Base-by-base conservation (phyloP, 1,284 basidiomycete genomes). In the Pulveroboletus sp. region DNA sequence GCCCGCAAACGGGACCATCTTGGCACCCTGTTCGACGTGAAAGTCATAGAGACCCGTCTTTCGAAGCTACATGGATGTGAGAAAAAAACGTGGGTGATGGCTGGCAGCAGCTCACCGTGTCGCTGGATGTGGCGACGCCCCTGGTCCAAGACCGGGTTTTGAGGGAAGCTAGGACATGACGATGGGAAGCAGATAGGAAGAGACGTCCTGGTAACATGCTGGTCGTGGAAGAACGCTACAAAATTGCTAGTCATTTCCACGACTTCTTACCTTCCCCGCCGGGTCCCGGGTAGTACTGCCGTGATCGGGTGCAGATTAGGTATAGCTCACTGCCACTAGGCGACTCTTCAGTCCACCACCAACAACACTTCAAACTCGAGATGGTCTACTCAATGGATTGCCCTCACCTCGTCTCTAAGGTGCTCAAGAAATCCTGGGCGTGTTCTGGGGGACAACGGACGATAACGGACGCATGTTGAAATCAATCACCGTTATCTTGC, bases 1-100 rank as follows among this genome's bases (percentile, higher is more conserved):
- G 6, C 96, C 96, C 2, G 93, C 95, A 71, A 98, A 99, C 0
- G 93, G 89, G 1, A 98, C 95, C 91, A 99, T 95, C 75, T 97
- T 97, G 17, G 88, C 97, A 40, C 83, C 88, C 69, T 94, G 80
- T 61, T 82, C 69, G 56, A 93, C 73, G 71, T 99, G 95, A 70
- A 96, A 96, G 65, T 96, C 91, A 67, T 97, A 95, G 33, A 99
- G 78, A 0, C 87, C 85, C 0, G 96, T 99, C 52, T 63, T 71
- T 40, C 52, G 61, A 35, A 72, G 58, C 67, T 65, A 45, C 7
- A 32, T 46, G n/a, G 2, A 35, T 3, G 33, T 12, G 19, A 7
- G 32, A 66, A 51, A 56, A 54, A 52, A 41, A 8, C 4, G 3
- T n/a, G 16, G n/a, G 32, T 26, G 6, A 11, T 9, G 46, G 52